Evolutionary conservation across 2,329 filamentous ascomycete genomes (phyloP), one percentile per base, ranked within the genome.

Genomic region (Purpureocillium takamizusanense): DNA sequence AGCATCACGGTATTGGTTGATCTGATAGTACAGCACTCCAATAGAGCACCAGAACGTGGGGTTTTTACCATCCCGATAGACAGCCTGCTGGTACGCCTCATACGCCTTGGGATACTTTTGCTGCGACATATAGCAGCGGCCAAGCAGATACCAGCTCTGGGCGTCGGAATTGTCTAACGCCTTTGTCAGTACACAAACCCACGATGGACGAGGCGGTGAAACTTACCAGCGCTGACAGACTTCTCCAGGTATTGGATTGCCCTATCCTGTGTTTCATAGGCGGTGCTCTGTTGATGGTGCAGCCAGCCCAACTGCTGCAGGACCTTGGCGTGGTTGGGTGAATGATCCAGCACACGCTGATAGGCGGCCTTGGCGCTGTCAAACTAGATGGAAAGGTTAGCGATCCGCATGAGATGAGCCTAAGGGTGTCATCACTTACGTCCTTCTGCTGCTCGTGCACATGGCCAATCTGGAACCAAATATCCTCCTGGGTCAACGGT

Each of bases 31-130:
- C 42, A 98, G 74, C 13, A 98, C 92, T 59, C 92, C 92, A 57
- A 98, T 98, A 9, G 90, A 97, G 69, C 92, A 97, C 92, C 92
- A 98, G 69, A 97, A 98, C 2, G 92, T 97, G 14, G 92, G 92
- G 59, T 97, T 97, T 50, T 92, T 83, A 27, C 92, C 92, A 59
- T 98, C 92, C 41, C 92, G 87, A 58, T 98, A 98, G 30, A 98
- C 92, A 3, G 92, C 92, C 67, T 98, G 92, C 59, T 98, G 92
- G 61, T 97, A 97, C 6, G 92, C 90, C 58, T 98, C 92, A 53
- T 97, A 97, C 0, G 92, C 92, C 61, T 97, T 97, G 54, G 90
- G 90, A 53, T 97, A 97, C 61, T 97, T 97, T 61, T 95, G 87
- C 65, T 95, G 90, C 48, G 90, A 94, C 92, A 98, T 97, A 71